A percentile compares a stretch with the other conserved stretches of the same genome.
These are phyloP conservation scores for Alnus rubra DNA, from an alignment of 306 rosid genomes.

Conservation along the genomic window DNA sequence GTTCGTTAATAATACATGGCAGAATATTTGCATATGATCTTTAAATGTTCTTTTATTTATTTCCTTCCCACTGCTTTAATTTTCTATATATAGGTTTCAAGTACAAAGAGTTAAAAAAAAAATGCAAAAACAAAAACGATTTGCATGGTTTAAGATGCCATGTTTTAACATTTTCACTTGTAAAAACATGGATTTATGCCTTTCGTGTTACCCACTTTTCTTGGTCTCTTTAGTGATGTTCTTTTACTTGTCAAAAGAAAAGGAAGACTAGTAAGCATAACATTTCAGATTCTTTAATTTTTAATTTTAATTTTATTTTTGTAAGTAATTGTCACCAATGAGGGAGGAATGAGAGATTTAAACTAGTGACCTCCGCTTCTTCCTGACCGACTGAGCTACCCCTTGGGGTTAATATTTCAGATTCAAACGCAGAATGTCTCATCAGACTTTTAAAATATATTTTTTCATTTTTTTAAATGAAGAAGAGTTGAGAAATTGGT, in stretches of 20 bases:
- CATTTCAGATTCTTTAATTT: not conserved
- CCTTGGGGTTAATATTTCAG: too few relatives aligned
- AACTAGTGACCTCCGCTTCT: too few relatives aligned
- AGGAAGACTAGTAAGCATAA: not conserved
- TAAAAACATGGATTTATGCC: not conserved
- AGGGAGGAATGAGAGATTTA: too few relatives aligned
- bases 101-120: not conserved
- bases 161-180: not conserved
- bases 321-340: too few relatives aligned
- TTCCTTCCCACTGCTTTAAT: not conserved
- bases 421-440: too few relatives aligned
- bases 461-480: not conserved
- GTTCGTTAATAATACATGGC: not conserved
- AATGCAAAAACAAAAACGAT: not conserved
- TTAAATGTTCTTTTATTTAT: not conserved
- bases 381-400: too few relatives aligned
- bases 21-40: not conserved
- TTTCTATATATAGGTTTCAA: not conserved
- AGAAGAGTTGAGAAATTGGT: not conserved
- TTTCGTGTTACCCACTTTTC: not conserved
- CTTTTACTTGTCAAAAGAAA: not conserved
- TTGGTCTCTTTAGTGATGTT: not conserved
- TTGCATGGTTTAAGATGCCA: not conserved
- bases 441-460: too few relatives aligned
- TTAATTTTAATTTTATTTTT: too few relatives aligned